These are phyloP conservation scores for Aspergillus incahuasiensis DNA, from an alignment of 495 filamentous ascomycete species.

Conservation along the genomic window DNA sequence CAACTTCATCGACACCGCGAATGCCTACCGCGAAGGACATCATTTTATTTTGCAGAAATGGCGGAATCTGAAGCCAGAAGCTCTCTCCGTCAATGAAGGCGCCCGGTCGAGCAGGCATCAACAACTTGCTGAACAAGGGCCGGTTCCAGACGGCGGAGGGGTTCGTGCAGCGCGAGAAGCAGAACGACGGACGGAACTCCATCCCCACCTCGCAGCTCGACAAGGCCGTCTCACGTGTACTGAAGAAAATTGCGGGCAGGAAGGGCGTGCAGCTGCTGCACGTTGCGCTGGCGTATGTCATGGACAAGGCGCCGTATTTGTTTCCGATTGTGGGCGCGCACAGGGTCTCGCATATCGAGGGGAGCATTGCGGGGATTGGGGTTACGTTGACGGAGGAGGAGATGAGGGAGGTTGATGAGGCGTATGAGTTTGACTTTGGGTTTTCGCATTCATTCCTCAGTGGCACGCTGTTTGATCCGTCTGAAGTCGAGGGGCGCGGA, in stretches of 20 bases:
- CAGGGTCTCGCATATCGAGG: constrained; percentile 60
- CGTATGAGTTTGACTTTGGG: constrained; percentile 10
- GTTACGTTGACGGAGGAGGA: constrained; percentile 6
- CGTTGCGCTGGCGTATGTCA: constrained; percentile 52
- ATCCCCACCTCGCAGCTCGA: constrained; percentile 33
- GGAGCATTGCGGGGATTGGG: constrained; percentile 43
- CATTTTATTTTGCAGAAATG: not conserved
- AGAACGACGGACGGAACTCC: constrained; percentile 27
- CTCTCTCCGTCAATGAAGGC: not conserved
- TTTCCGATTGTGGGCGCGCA: constrained; percentile 69
- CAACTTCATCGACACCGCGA: constrained; percentile 76
- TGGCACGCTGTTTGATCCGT: constrained; percentile 16
- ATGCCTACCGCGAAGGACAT: constrained; percentile 60
- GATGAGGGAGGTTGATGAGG: constrained; percentile 6
- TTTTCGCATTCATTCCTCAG: constrained; percentile 17
- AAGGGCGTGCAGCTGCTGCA: constrained; percentile 42
- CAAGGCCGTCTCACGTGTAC: constrained; percentile 47
- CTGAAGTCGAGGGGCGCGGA: constrained; percentile 8
- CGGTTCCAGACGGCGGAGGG: constrained; percentile 48
- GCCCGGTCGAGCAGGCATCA: not conserved
- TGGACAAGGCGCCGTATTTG: constrained; percentile 57
- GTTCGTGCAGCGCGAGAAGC: constrained; percentile 23
- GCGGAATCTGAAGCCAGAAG: not conserved
- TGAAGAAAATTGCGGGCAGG: constrained; percentile 55
- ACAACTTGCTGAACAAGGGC: constrained; percentile 50